Evolutionary conservation across 108 stramenopile genomes (phyloP), one percentile per base, ranked within the genome.

Genomic region (Thalassiosira profunda): DNA sequence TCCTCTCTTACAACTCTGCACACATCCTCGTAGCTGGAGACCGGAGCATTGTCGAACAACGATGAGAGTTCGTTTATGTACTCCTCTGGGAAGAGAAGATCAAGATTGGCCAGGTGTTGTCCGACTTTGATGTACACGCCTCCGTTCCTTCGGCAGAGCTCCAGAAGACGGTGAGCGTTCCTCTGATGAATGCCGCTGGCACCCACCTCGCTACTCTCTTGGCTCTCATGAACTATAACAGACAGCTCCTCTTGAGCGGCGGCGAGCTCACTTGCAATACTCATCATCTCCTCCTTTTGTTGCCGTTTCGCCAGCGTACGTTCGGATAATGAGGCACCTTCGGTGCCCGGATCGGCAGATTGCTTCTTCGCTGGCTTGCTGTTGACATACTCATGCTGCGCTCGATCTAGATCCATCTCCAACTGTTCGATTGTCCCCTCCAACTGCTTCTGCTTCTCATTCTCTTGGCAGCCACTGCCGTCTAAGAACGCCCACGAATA

Each of bases 91-190:
- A 98, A 64, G 10, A 98, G 72, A 62, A 96, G 84, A 61, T 98
- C 97, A 26, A 98, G 70, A 75, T 97, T 95, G 10, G 95, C 91
- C 9, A 98, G 62, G 61, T 96, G 94, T 67, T 96, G 97, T 37
- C 96, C 96, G 5, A 97, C 87, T 38, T 77, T 77, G 1, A 77
- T 64, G 76, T 89, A 90, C 0, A 92, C 91, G 18, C 97, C 97
- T 15, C 85, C 89, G 66, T 98, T 98, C 1, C 42, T 35, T 5
- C 91, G 80, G 62, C 94, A 97, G 25, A 98, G 63, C 5, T 84
- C 35, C n/a, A 96, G 70, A 12, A 98, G 60, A 15, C 93, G 88
- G 53, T 61, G 37, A 5, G 93, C 93, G 21, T 88, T 87, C 23
- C 63, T 62, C 34, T 61, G 47, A 60, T 94, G 88, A 12, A 87